A percentile compares a stretch with the other conserved stretches of the same genome.
phyloP scores from a whole-genome alignment of 2,329 filamentous ascomycete genomes.

The Helotiales sp. region DNA sequence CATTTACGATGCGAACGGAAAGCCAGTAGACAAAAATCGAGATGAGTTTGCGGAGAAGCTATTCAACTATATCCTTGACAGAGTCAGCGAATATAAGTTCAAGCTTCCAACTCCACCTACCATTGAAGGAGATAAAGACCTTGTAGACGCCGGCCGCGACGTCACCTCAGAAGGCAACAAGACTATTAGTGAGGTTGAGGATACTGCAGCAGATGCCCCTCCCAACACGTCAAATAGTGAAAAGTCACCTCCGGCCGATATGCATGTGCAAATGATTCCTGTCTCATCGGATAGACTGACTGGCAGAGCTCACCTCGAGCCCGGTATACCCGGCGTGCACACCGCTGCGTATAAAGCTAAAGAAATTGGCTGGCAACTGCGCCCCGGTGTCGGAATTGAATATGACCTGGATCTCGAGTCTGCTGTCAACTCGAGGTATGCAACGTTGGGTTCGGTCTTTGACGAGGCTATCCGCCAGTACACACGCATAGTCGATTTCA shows the following conservation, averaged over 20 bases:
- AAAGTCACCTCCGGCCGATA: slow-evolving; percentile 28
- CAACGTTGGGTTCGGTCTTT: slow-evolving; percentile 87
- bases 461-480: slow-evolving; percentile 91
- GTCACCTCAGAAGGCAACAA: slow-evolving; percentile 67
- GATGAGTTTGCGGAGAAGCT: slow-evolving; percentile 87
- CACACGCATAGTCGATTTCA: slow-evolving; percentile 76
- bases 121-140: slow-evolving; percentile 77
- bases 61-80: slow-evolving; percentile 92
- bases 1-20: slow-evolving; percentile 82
- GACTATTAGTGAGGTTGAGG: slow-evolving; percentile 73
- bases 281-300: slow-evolving; percentile 69
- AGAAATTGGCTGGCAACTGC: slow-evolving; percentile 80
- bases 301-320: slow-evolving; percentile 70
- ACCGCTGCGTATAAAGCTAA: slow-evolving; percentile 77
- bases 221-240: slow-evolving; percentile 48
- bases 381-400: slow-evolving; percentile 59
- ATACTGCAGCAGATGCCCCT: slow-evolving; percentile 55
- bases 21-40: slow-evolving; percentile 72
- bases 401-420: slow-evolving; percentile 71
- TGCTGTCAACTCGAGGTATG: slow-evolving; percentile 60
- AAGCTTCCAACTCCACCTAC: slow-evolving; percentile 69
- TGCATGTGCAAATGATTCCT: slow-evolving; percentile 58
- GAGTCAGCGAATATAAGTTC: slow-evolving; percentile 87
- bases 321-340: slow-evolving; percentile 65
- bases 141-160: slow-evolving; percentile 83